Conservation (phyloP, 73 alveolate species). For the Paramecium biaurelia region DNA sequence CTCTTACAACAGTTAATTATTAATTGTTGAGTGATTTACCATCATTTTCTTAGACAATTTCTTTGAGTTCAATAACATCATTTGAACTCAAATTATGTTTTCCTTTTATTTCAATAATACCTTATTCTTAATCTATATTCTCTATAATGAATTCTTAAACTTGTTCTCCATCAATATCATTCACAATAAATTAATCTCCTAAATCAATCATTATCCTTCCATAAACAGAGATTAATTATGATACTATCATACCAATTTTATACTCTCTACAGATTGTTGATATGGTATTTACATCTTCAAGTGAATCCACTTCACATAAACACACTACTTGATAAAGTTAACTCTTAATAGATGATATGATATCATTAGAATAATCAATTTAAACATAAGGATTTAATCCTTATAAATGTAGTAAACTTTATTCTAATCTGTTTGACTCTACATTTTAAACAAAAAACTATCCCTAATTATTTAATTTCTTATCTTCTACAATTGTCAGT, state of each 20-base stretch:
- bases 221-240: conserved; percentile 85
- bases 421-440: conserved; percentile 78
- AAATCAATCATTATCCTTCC: conserved; percentile 89
- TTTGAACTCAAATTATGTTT: not conserved
- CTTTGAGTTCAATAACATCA: not conserved
- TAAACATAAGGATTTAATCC: conserved; percentile 92
- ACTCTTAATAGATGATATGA: conserved; percentile 52
- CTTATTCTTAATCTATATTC: conserved; percentile 54
- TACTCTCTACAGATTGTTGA: conserved; percentile 81
- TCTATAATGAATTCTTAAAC: conserved; percentile 75
- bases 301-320: conserved; percentile 78
- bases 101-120: not conserved
- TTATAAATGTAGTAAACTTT: conserved; percentile 74
- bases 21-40: not conserved
- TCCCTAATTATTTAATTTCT: conserved; percentile 51
- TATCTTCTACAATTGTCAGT: conserved; percentile 84
- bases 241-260: conserved; percentile 75
- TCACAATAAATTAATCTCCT: conserved; percentile 83
- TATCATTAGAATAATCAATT: conserved; percentile 64
- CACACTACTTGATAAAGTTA: conserved; percentile 72
- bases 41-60: not conserved
- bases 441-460: conserved; percentile 90
- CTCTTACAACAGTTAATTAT: not conserved
- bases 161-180: conserved; percentile 92
- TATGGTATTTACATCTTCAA: conserved; percentile 52